phyloP scores from a whole-genome alignment of 73 alveolate species.

The Tetrahymena borealis region DNA sequence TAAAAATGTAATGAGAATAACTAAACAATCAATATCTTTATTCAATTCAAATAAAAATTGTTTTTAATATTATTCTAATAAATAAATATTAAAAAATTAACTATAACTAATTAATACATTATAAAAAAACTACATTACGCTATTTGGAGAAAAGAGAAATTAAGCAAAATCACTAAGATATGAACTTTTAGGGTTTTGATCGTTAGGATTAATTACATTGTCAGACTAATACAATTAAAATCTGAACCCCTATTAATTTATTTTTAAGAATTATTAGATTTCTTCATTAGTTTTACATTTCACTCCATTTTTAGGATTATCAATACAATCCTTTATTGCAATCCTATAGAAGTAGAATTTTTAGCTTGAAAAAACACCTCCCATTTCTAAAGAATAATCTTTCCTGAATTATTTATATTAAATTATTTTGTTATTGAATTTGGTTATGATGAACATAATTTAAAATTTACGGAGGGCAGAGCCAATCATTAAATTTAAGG shows the following conservation, averaged over 20 bases:
- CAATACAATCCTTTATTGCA: neutral
- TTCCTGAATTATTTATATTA: neutral
- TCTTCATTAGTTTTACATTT: neutral
- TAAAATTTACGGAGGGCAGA: neutral
- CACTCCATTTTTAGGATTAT: neutral
- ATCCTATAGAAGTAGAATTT: neutral
- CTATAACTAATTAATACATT: neutral
- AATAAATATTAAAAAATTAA: neutral
- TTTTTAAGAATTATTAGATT: neutral
- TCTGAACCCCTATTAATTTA: neutral
- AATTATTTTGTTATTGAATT: neutral
- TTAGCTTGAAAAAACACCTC: neutral
- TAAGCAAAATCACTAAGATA: neutral
- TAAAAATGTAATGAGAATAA: no score
- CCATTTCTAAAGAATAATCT: neutral
- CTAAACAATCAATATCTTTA: no score
- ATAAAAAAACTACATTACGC: no score
- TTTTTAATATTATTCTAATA: no score
- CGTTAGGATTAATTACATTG: neutral
- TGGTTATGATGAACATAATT: no score
- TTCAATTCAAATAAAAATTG: no score
- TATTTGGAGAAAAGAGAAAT: neutral
- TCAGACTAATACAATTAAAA: neutral
- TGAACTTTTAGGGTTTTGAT: neutral
- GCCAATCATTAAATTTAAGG: neutral